Evolutionary conservation across 2,329 filamentous ascomycete genomes (phyloP).

Genomic region (Monosporascus sp.): DNA sequence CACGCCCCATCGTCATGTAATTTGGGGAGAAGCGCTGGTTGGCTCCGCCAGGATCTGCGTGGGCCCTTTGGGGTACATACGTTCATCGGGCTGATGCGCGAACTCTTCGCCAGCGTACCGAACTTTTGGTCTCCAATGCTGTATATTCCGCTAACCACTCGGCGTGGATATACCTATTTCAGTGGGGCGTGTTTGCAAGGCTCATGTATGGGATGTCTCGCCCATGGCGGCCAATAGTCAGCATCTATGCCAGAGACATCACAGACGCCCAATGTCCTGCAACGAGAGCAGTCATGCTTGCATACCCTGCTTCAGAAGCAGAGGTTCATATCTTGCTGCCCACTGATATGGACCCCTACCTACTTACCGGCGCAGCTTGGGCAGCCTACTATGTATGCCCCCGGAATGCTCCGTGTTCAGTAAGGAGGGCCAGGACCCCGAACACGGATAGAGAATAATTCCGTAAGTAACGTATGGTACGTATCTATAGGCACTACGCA

Average conservation of each 20-base stretch:
- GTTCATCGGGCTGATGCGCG: constrained; percentile 7
- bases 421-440: constrained; percentile 12
- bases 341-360: not conserved
- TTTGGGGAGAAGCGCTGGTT: not conserved
- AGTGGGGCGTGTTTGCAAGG: constrained; percentile 4
- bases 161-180: not conserved
- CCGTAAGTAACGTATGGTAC: constrained; percentile 16
- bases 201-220: not conserved
- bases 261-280: not conserved
- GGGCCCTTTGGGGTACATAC: not conserved
- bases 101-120: constrained; percentile 7
- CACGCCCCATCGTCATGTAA: not conserved
- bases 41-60: constrained; percentile 5
- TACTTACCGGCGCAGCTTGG: no score
- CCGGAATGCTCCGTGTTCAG: constrained; percentile 23
- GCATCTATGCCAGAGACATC: not conserved
- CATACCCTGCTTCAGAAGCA: not conserved
- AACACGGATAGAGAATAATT: constrained; percentile 18
- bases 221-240: not conserved
- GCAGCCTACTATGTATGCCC: not conserved
- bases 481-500: constrained; percentile 3
- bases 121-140: constrained; percentile 8
- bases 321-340: not conserved
- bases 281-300: not conserved
- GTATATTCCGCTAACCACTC: not conserved